Base-by-base conservation (phyloP, 176 grass and related monocot species). In the Triticum turgidum region DNA sequence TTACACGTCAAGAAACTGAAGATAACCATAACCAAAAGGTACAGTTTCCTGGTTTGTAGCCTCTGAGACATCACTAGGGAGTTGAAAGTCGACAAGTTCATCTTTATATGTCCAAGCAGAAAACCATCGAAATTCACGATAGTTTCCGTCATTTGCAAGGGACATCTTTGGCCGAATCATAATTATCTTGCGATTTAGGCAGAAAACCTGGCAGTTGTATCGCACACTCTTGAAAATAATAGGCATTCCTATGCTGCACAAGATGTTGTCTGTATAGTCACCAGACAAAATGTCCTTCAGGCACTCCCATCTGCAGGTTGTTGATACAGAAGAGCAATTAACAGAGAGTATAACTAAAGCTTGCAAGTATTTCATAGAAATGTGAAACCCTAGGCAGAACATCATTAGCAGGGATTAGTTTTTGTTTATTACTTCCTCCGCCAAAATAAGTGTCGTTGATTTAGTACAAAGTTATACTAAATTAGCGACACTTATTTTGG, bases 171-270 rank as follows among this genome's bases (percentile, higher is more conserved):
- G 96, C 12, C 96, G 88, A 61, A 98, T 98, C 96, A 98, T 92
- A 27, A 98, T 79, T 90, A 95, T 98, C 81, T 87, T 91, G 61
- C 91, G 81, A 35, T 98, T 92, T 79, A 98, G 87, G 76, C 96
- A 98, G 84, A 98, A 95, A 76, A 98, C 88, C 81, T 98, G 96
- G 52, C 96, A 98, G 70, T 98, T 98, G 77, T 98, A 98, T 44
- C 91, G 86, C 13, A 98, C 96, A 47, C 92, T 95, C 27, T 93
- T 82, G 88, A 93, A 93, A 86, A 87, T 98, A 82, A 98, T 67
- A 25, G 96, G 96, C 96, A 98, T 98, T 44, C 96, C 96, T 75
- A 98, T 98, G 89, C 96, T 91, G 88, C 96, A 98, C 69, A 98
- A 87, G 80, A 98, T 92, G 38, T 80, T 65, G 4, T 98, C 84